These are phyloP conservation scores for Fusarium albidum DNA, from an alignment of 2,329 filamentous ascomycete genomes.

Conservation along the genomic window DNA sequence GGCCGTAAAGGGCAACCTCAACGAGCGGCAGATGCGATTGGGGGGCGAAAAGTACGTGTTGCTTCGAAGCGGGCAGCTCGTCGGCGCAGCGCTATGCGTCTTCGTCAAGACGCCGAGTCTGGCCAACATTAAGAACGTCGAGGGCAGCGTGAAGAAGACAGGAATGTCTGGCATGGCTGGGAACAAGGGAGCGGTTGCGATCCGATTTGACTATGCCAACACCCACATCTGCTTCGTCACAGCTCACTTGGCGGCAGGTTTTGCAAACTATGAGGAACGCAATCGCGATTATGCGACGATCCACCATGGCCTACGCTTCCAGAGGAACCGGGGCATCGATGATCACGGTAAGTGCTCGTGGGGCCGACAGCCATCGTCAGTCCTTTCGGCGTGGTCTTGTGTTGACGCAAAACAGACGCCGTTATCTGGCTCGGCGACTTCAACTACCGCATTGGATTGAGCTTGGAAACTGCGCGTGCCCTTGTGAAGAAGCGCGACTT, in stretches of 20 bases:
- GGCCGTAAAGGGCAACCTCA: conserved; percentile 80
- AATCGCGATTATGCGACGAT: conserved; percentile 95
- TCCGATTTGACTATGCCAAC: conserved; percentile 92
- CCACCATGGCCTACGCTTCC: conserved; percentile 85
- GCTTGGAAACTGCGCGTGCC: conserved; percentile 78
- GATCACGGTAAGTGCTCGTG: conserved; percentile 73
- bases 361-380: not conserved
- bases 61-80: conserved; percentile 89
- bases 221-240: conserved; percentile 96
- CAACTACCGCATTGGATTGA: conserved; percentile 94
- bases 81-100: conserved; percentile 90
- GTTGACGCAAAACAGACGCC: conserved; percentile 56
- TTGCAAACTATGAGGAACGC: conserved; percentile 94
- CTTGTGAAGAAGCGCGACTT: conserved; percentile 78
- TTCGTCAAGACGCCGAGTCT: conserved; percentile 85
- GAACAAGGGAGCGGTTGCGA: conserved; percentile 97
- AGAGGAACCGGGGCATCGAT: conserved; percentile 88
- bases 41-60: conserved; percentile 85
- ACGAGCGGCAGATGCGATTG: conserved; percentile 70
- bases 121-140: conserved; percentile 90
- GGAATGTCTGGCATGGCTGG: conserved; percentile 97
- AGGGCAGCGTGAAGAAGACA: conserved; percentile 92
- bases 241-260: conserved; percentile 93
- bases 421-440: conserved; percentile 98
- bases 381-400: conserved; percentile 18